Evolutionary conservation across 108 stramenopile species (phyloP).

Genomic region (Conticribra weissflogii): DNA sequence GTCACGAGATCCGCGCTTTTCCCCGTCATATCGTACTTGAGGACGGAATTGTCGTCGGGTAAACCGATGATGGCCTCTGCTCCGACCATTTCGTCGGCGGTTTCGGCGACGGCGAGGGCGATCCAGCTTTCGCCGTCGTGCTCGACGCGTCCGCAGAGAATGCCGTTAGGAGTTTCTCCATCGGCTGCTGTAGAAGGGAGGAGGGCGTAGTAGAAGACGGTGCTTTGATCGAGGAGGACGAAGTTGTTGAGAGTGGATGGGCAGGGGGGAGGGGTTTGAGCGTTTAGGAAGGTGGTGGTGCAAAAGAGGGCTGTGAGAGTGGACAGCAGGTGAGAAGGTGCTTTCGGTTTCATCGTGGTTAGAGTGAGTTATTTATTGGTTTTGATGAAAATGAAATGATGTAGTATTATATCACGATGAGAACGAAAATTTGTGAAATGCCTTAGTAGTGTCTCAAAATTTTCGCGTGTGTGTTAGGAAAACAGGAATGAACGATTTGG

Average conservation of each 20-base stretch:
- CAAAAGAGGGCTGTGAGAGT: not conserved
- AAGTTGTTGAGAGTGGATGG: slow-evolving; percentile 8
- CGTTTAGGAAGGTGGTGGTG: not conserved
- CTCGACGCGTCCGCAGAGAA: slow-evolving; percentile 11
- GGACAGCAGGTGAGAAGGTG: too few relatives aligned
- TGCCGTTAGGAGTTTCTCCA: slow-evolving; percentile 5
- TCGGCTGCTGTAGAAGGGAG: slow-evolving; percentile 5
- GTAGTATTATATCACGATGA: too few relatives aligned
- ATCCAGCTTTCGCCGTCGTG: slow-evolving; percentile 8
- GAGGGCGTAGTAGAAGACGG: slow-evolving; percentile 14
- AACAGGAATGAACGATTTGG: too few relatives aligned
- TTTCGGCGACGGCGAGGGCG: slow-evolving; percentile 8
- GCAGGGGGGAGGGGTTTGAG: slow-evolving; percentile 1
- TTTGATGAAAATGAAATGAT: too few relatives aligned
- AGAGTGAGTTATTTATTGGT: too few relatives aligned
- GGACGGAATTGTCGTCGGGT: slow-evolving; percentile 15
- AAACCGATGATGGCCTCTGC: slow-evolving; percentile 44
- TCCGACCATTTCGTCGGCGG: slow-evolving; percentile 35
- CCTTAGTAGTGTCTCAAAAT: too few relatives aligned
- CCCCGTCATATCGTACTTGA: slow-evolving; percentile 56
- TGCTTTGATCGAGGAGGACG: not conserved
- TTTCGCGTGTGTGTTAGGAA: too few relatives aligned
- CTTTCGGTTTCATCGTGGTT: too few relatives aligned
- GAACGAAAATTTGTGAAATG: too few relatives aligned
- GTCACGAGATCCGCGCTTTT: slow-evolving; percentile 31